Evolutionary conservation across 345 rosid species (phyloP), one percentile per base, ranked within the genome.

Genomic region (Orychophragmus violaceus): DNA sequence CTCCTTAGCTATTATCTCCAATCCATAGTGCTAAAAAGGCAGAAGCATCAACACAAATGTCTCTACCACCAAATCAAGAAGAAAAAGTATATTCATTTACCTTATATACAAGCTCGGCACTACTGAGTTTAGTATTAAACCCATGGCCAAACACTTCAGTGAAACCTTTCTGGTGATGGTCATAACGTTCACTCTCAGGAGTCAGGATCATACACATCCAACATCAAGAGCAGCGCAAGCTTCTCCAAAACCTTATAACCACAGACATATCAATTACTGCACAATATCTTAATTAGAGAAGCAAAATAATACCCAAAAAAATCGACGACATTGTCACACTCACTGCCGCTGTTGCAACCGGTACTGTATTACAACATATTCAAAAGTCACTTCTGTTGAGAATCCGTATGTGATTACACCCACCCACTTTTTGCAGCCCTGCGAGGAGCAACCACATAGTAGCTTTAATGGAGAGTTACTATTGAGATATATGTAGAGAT

Each of bases 271-370:
- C n/a, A n/a, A n/a, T n/a, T n/a, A n/a, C n/a, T n/a, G n/a, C n/a
- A n/a, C n/a, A n/a, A n/a, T n/a, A n/a, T n/a, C n/a, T n/a, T n/a
- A n/a, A n/a, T n/a, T n/a, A n/a, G n/a, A n/a, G n/a, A n/a, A n/a
- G n/a, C n/a, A n/a, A n/a, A n/a, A n/a, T n/a, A n/a, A n/a, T n/a
- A n/a, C n/a, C n/a, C n/a, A n/a, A n/a, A n/a, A n/a, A n/a, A n/a
- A n/a, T n/a, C n/a, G 97, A 88, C 63, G 96, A 88, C 55, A 85
- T 93, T 62, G 69, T 83, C 21, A 90, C 97, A 19, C 91, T 93
- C n/a, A 93, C 94, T 12, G 96, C 97, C 21, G 98, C 95, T 3
- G 97, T 96, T 49, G 99, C 99, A 18, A 90, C 98, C 21, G 97
- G 98, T 89, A 83, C 11, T 32, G 52, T 29, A 35, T 46, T 3